A percentile compares a stretch with the other conserved stretches of the same genome.
Evolutionary conservation across 2,329 filamentous ascomycete genomes (phyloP).

Genomic region (Atkinsonella hypoxylon): DNA sequence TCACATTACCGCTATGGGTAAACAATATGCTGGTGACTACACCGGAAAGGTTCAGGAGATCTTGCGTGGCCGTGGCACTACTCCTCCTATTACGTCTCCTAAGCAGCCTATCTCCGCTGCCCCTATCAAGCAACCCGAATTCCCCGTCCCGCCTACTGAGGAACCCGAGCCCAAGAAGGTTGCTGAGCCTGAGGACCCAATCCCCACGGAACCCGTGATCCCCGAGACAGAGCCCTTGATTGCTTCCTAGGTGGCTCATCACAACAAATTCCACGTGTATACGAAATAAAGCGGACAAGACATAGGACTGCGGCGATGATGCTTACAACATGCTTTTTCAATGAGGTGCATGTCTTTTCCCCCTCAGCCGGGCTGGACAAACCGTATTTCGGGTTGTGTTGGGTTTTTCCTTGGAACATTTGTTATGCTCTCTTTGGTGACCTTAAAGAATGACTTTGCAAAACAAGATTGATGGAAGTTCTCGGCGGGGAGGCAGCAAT

Average conservation of each 20-base stretch:
- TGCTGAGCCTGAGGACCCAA: slow-evolving; percentile 12
- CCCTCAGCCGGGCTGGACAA: slow-evolving; percentile 14
- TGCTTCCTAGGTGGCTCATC: slow-evolving; percentile 17
- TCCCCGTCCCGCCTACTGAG: slow-evolving; percentile 25
- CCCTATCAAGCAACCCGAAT: slow-evolving; percentile 18
- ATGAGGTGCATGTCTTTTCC: slow-evolving; percentile 16
- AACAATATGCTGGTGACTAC: slow-evolving; percentile 58
- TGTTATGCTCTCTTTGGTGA: slow-evolving; percentile 3
- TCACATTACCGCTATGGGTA: slow-evolving; percentile 49
- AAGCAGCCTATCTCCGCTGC: slow-evolving; percentile 20
- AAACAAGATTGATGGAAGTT: slow-evolving; percentile 13
- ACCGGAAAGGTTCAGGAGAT: slow-evolving; percentile 55
- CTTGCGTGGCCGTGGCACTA: slow-evolving; percentile 37
- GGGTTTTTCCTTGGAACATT: slow-evolving; percentile 13
- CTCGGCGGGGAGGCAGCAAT: not conserved
- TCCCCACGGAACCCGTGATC: slow-evolving; percentile 16
- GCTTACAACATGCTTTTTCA: slow-evolving; percentile 15
- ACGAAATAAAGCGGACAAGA: slow-evolving; percentile 14
- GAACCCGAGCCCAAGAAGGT: slow-evolving; percentile 16
- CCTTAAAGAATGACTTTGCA: not conserved
- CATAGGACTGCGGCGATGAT: slow-evolving; percentile 15
- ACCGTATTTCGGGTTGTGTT: slow-evolving; percentile 15
- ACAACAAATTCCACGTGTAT: slow-evolving; percentile 16
- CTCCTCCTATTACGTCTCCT: slow-evolving; percentile 24
- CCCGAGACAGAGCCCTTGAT: slow-evolving; percentile 18